Percentiles rank a stretch among this genome's conserved stretches.
These are phyloP conservation scores for Trichoderma sp. DNA, from an alignment of 2,329 filamentous ascomycete genomes.

Conservation along the genomic window DNA sequence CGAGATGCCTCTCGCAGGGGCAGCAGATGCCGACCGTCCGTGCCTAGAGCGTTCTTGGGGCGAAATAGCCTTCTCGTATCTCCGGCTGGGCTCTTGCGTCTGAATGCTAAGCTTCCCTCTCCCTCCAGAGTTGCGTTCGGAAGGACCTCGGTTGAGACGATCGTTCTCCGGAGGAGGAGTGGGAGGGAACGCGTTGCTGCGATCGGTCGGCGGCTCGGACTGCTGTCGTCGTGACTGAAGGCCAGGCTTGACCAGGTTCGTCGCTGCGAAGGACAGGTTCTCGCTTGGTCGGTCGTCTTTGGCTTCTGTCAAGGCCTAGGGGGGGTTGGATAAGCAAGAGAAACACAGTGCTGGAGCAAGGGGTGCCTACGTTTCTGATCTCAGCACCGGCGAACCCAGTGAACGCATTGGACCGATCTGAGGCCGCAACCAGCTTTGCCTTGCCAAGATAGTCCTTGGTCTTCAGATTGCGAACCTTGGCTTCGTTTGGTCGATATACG, in stretches of 20 bases:
- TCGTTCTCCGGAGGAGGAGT: conserved; percentile 95
- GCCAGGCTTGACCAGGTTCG: conserved; percentile 87
- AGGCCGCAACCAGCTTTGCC: conserved; percentile 87
- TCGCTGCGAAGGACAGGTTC: conserved; percentile 87
- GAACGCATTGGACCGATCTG: conserved; percentile 77
- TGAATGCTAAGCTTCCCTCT: conserved; percentile 67
- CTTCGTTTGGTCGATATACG: conserved; percentile 92
- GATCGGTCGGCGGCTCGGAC: conserved; percentile 76
- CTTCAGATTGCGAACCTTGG: conserved; percentile 97
- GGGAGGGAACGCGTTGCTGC: conserved; percentile 89
- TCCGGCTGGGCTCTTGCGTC: conserved; percentile 54
- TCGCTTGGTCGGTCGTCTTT: conserved; percentile 81
- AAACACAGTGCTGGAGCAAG: not conserved
- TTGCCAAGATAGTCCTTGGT: conserved; percentile 97
- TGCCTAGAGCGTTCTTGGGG: conserved; percentile 38
- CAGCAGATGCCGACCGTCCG: conserved; percentile 51
- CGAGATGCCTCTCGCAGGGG: conserved; percentile 45
- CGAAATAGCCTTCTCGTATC: conserved; percentile 50
- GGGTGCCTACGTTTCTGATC: conserved; percentile 66
- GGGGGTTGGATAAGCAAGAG: conserved; percentile 26
- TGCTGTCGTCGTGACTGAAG: conserved; percentile 80
- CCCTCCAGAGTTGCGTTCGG: conserved; percentile 60
- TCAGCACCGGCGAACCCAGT: conserved; percentile 80
- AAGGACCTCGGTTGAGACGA: conserved; percentile 61
- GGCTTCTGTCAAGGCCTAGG: conserved; percentile 55